A percentile compares a stretch with the other conserved stretches of the same genome.
phyloP scores from a whole-genome alignment of 225 moss, liverwort and hornwort species.

The Antitrichia curtipendula region DNA sequence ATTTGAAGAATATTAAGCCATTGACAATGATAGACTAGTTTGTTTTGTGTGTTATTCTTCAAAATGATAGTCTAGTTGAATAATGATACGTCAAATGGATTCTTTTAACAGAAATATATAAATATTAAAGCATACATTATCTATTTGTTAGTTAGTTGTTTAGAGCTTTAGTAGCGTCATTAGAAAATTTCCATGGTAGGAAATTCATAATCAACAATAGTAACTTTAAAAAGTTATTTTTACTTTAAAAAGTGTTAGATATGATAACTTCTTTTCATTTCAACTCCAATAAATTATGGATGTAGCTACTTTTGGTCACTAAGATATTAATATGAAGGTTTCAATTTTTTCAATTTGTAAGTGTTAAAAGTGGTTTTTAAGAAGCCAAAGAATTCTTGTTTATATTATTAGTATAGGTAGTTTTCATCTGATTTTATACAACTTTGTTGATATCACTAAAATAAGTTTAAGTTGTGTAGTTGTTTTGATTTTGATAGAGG shows the following conservation, averaged over 20 bases:
- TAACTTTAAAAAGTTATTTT: neutral
- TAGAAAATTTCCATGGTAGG: neutral
- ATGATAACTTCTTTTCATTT: neutral
- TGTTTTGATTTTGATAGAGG: neutral
- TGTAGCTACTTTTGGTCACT: fast-evolving
- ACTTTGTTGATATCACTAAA: neutral
- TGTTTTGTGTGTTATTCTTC: fast-evolving
- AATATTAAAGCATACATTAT: too few relatives aligned
- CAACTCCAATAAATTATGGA: neutral
- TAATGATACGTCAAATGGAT: fast-evolving
- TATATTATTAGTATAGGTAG: too few relatives aligned
- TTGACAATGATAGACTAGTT: neutral
- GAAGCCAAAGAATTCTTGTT: neutral
- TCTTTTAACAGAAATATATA: too few relatives aligned
- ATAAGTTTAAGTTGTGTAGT: neutral
- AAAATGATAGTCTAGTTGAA: neutral
- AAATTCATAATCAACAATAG: fast-evolving
- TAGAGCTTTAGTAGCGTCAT: too few relatives aligned
- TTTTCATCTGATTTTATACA: neutral
- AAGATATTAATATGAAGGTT: neutral
- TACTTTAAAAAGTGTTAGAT: fast-evolving
- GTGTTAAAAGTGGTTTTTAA: neutral
- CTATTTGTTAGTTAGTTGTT: neutral
- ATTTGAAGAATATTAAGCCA: neutral
- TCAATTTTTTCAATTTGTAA: fast-evolving